These are phyloP conservation scores for Monosporascus sp. DNA, from an alignment of 2,329 filamentous ascomycete genomes.

Conservation along the genomic window DNA sequence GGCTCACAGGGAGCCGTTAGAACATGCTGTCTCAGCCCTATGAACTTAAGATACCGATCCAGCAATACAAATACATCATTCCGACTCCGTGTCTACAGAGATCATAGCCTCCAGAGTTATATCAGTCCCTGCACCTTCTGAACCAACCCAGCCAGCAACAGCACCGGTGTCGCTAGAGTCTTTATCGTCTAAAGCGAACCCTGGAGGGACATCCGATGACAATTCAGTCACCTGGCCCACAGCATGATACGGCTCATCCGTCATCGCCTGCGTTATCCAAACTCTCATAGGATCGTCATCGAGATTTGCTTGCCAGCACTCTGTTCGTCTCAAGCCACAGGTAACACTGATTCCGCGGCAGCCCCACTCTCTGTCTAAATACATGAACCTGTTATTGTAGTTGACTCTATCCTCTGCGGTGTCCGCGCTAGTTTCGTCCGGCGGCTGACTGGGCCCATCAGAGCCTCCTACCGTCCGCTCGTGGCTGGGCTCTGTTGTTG, in stretches of 20 bases:
- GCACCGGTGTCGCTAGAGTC: slow-evolving; percentile 8
- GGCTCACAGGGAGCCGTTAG: slow-evolving; percentile 61
- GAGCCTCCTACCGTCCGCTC: no score
- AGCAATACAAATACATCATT: neutral
- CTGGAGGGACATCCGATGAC: no score
- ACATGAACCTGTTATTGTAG: no score
- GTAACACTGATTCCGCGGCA: no score
- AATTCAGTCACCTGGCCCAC: slow-evolving; percentile 5
- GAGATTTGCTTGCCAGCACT: no score
- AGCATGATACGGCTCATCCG: slow-evolving; percentile 11
- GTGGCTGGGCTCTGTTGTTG: no score
- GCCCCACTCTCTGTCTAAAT: no score
- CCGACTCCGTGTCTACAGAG: neutral
- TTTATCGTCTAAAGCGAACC: neutral
- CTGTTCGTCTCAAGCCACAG: no score
- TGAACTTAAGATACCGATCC: slow-evolving; percentile 23
- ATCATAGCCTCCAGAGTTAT: neutral
- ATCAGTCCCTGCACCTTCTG: neutral
- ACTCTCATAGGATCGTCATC: slow-evolving; percentile 2
- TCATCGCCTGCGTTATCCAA: slow-evolving; percentile 9
- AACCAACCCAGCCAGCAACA: neutral
- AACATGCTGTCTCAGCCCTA: slow-evolving; percentile 60
- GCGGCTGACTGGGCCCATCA: no score
- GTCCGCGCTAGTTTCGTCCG: no score
- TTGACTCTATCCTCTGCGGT: no score